Evolutionary conservation across 768 basidiomycete genomes (phyloP), one percentile per base, ranked within the genome.

Genomic region (Krasilnikovozyma curviuscula): DNA sequence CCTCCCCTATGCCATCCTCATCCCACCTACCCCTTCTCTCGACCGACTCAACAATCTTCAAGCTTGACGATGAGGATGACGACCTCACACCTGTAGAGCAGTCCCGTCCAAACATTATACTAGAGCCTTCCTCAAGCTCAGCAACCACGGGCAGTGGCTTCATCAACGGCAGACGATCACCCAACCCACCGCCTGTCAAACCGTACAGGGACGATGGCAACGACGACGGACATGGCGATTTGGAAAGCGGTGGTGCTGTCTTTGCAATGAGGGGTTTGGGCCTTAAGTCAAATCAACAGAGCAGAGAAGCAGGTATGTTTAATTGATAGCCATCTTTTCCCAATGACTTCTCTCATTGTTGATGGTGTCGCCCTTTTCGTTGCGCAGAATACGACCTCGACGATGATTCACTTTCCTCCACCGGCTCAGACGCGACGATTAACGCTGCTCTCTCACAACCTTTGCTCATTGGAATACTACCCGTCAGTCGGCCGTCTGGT

Each of bases 321-420:
- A n/a, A 39, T 39, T 23, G 37, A 39, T 39, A 23, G n/a, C 37
- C n/a, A 39, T 18, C 37, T 23, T 39, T 31, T 45, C 35, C 14
- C 12, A 24, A 5, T 12, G 30, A 24, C 46, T 16, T 29, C 28
- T 25, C 14, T 34, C 18, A 12, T 34, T 34, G 33, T 25, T 45
- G 27, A 21, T 28, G 25, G 32, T 43, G 30, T 12, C 29, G 24
- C 24, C 23, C 23, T 25, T 31, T n/a, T 13, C 16, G 1, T 18
- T 2, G 37, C 41, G 5, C 56, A 88, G 84, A 82, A 59, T 91
- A 70, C 62, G 86, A 89, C 12, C 72, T 82, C 18, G 85, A 89
- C 59, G 69, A 75, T 0, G 84, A 88, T 23, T 57, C 7, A 44
- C 55, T 12, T 39, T 50, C 39, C 5, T 46, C 30, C 18, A 52